These are phyloP conservation scores for Sporothrix humicola DNA, from an alignment of 2,329 filamentous ascomycete species.

Conservation along the genomic window DNA sequence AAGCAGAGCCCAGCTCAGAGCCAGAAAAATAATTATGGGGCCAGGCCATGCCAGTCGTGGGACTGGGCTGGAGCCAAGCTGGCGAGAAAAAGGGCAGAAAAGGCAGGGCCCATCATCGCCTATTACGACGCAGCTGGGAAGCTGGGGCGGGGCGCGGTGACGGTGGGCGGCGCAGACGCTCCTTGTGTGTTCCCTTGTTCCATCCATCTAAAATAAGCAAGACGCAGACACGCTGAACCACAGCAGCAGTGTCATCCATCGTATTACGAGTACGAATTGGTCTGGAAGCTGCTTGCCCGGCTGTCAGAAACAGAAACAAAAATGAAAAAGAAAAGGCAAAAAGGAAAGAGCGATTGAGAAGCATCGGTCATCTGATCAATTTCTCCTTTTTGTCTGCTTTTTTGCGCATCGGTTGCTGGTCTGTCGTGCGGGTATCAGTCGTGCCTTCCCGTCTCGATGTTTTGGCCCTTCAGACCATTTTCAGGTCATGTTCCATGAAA, in stretches of 20 bases:
- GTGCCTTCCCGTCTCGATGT: neutral
- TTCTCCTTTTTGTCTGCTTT: neutral
- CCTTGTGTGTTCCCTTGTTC: neutral
- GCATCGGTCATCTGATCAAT: too few species aligned
- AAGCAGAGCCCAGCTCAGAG: neutral
- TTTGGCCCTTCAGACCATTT: neutral
- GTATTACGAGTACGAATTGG: neutral
- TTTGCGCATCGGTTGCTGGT: neutral
- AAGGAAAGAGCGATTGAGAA: too few species aligned
- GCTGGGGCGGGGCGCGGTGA: constrained; percentile 24
- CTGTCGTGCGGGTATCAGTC: neutral
- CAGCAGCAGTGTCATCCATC: neutral
- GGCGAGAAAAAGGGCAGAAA: neutral
- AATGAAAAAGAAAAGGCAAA: neutral
- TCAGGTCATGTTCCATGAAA: constrained; percentile 4
- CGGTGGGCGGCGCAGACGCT: constrained; percentile 14
- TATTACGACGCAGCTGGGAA: constrained; percentile 27
- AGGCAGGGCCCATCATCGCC: neutral
- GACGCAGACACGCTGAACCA: neutral
- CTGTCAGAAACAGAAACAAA: neutral
- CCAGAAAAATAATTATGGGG: neutral
- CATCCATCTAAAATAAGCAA: constrained; percentile 26
- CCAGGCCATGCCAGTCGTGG: constrained; percentile 16
- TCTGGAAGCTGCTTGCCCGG: too few species aligned
- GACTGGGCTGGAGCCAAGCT: constrained; percentile 2